Evolutionary conservation across 192 early-diverging fungal species (phyloP).

Genomic region (Gamsiella multidivaricata): DNA sequence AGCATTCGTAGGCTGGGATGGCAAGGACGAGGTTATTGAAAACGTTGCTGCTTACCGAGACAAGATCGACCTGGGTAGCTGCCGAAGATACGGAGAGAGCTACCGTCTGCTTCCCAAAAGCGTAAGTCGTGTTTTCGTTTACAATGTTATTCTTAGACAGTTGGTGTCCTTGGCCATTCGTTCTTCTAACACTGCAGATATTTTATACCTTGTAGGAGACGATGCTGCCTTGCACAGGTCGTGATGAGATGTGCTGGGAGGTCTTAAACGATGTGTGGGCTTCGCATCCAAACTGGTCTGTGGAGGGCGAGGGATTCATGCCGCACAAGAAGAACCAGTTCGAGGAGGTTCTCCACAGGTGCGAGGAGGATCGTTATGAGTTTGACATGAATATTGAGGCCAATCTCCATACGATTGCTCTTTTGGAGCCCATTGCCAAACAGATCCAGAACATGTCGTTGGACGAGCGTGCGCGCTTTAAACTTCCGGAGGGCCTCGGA

Average conservation of each 20-base stretch:
- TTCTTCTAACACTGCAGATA: too few species aligned
- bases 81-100: constrained; percentile 75
- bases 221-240: constrained; percentile 83
- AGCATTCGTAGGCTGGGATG: constrained; percentile 83
- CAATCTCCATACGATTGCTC: constrained; percentile 87
- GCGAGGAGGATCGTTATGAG: constrained; percentile 93
- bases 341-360: constrained; percentile 95
- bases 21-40: constrained; percentile 72
- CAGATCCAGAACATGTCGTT: constrained; percentile 84
- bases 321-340: constrained; percentile 91
- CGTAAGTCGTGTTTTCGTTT: too few species aligned
- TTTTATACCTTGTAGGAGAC: constrained; percentile 54
- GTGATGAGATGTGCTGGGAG: constrained; percentile 91
- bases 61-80: constrained; percentile 71
- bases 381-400: constrained; percentile 98
- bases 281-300: constrained; percentile 91
- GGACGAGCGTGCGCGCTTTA: constrained; percentile 82
- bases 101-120: constrained; percentile 75
- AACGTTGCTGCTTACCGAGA: constrained; percentile 71
- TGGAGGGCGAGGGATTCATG: constrained; percentile 91
- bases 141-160: too few species aligned
- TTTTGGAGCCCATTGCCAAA: constrained; percentile 90
- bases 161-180: too few species aligned
- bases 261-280: constrained; percentile 98
- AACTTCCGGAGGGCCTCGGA: constrained; percentile 80